phyloP scores from a whole-genome alignment of 345 rosid genomes.

The Erysimum cheiranthoides region DNA sequence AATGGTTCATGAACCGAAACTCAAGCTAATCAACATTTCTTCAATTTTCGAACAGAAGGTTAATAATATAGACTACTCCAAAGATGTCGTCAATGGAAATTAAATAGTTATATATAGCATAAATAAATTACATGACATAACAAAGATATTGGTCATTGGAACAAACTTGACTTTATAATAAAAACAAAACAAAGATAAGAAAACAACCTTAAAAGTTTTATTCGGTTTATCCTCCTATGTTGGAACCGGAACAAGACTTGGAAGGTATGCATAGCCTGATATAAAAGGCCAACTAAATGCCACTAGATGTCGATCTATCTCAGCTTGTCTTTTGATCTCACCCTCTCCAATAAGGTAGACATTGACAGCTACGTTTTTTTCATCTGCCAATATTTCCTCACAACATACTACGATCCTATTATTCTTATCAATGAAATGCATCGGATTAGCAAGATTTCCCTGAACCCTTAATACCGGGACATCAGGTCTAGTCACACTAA shows the following conservation, averaged over 20 bases:
- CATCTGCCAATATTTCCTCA: slow-evolving; percentile 26
- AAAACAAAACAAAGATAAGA: too few species aligned
- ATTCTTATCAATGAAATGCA: slow-evolving; percentile 31
- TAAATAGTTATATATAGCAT: too few species aligned
- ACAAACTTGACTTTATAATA: not conserved
- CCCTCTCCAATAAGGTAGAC: slow-evolving; percentile 22
- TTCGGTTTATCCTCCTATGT: not conserved
- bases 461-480: not conserved
- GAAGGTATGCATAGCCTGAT: slow-evolving; percentile 29
- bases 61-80: too few species aligned
- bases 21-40: too few species aligned
- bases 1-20: too few species aligned
- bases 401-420: slow-evolving; percentile 17
- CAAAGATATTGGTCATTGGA: not conserved
- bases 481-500: slow-evolving; percentile 19
- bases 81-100: too few species aligned
- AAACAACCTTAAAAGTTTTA: not conserved
- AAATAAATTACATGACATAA: not conserved
- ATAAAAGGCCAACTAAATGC: slow-evolving; percentile 41
- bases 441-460: not conserved
- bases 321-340: slow-evolving; percentile 6
- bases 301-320: slow-evolving; percentile 16
- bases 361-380: slow-evolving; percentile 9
- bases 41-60: too few species aligned
- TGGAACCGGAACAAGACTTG: slow-evolving; percentile 38